These are phyloP conservation scores for Hyaloperonospora brassicae DNA, from an alignment of 352 stramenopile species.

Conservation along the genomic window DNA sequence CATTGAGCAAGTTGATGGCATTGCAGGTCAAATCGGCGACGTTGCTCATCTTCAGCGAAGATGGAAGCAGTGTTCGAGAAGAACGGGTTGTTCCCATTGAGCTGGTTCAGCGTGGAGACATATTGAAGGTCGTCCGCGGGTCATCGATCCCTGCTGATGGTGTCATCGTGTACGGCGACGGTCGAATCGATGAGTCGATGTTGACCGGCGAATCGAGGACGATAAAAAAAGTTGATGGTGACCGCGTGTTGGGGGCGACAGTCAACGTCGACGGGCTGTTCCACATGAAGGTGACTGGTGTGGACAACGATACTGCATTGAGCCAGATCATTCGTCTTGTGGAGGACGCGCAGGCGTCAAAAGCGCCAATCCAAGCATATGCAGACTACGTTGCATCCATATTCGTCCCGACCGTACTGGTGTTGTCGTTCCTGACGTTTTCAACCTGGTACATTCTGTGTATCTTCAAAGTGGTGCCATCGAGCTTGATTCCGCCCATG, in stretches of 20 bases:
- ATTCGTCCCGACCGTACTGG: conserved; percentile 94
- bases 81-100: conserved; percentile 80
- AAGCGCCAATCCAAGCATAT: conserved; percentile 96
- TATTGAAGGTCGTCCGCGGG: conserved; percentile 91
- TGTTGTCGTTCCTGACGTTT: conserved; percentile 91
- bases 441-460: conserved; percentile 89
- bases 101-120: conserved; percentile 87
- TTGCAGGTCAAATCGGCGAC: conserved; percentile 93
- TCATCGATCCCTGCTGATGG: conserved; percentile 90
- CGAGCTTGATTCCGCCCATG: conserved; percentile 55
- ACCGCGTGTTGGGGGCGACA: conserved; percentile 86
- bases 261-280: conserved; percentile 89
- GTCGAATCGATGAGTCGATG: conserved; percentile 90
- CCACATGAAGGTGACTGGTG: conserved; percentile 88
- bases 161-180: conserved; percentile 86
- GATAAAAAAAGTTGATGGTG: conserved; percentile 86
- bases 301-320: conserved; percentile 91
- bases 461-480: conserved; percentile 46
- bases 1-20: conserved; percentile 93
- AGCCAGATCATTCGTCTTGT: conserved; percentile 98
- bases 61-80: conserved; percentile 47
- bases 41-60: conserved; percentile 76
- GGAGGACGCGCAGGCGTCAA: conserved; percentile 95
- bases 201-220: conserved; percentile 92
- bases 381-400: conserved; percentile 93